Evolutionary conservation across 805 yeast species (phyloP).

Genomic region (Wickerhamiella brachini): DNA sequence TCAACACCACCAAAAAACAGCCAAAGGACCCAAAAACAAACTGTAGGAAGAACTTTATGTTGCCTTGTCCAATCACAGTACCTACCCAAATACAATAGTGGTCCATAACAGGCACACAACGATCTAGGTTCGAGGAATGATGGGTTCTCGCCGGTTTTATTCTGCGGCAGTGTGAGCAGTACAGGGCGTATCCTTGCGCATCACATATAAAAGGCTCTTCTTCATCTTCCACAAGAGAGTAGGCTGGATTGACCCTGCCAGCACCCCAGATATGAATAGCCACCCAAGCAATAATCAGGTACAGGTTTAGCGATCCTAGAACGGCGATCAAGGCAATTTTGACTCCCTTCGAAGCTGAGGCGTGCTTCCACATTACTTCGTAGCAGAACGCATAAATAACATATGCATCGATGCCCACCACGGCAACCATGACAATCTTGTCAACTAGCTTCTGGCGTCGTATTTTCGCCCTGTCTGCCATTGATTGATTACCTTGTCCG

Average conservation of each 20-base stretch:
- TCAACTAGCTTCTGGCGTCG: not conserved
- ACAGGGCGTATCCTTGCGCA: constrained; percentile 56
- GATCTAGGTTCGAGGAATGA: constrained; percentile 43
- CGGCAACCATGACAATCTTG: not conserved
- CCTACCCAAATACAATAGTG: constrained; percentile 79
- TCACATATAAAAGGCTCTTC: constrained; percentile 45
- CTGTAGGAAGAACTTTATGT: constrained; percentile 46
- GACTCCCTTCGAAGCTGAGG: constrained; percentile 7
- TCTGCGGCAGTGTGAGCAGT: constrained; percentile 56
- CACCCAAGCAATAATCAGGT: constrained; percentile 29
- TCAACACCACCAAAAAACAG: constrained; percentile 27
- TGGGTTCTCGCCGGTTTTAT: constrained; percentile 56
- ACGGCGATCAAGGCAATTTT: constrained; percentile 10
- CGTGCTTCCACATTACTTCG: constrained; percentile 11
- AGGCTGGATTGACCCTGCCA: constrained; percentile 30
- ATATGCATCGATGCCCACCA: constrained; percentile 12
- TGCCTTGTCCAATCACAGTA: constrained; percentile 50
- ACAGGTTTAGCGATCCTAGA: constrained; percentile 7
- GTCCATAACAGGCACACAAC: constrained; percentile 64
- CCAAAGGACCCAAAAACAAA: constrained; percentile 29
- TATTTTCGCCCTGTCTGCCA: not conserved
- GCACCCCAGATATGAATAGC: constrained; percentile 41
- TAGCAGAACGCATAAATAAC: constrained; percentile 15
- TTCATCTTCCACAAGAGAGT: constrained; percentile 6
- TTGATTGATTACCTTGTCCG: too few species aligned